Percentiles rank a stretch among this genome's conserved stretches.
Evolutionary conservation across 176 grass and related monocot genomes (phyloP).

Genomic region (Carex pumila): DNA sequence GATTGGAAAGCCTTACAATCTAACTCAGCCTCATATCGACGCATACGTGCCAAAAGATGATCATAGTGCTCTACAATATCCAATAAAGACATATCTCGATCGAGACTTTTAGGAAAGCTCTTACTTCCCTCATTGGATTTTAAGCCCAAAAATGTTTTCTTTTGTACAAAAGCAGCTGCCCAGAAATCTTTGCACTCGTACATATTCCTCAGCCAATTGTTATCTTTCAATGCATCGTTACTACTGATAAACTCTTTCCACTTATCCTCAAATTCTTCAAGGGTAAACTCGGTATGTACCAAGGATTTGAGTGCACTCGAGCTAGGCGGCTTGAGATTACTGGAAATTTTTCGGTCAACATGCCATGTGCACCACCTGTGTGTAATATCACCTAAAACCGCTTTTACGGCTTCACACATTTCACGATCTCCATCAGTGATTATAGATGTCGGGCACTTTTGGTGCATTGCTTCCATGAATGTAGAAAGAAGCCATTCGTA

Average conservation of each 20-base stretch:
- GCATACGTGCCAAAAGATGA: neutral
- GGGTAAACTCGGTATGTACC: neutral
- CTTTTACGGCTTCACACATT: constrained; percentile 1
- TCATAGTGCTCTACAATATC: constrained; percentile 25
- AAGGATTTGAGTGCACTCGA: neutral
- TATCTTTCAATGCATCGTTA: constrained; percentile 12
- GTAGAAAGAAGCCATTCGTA: constrained; percentile 16
- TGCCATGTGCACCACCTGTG: constrained; percentile 12
- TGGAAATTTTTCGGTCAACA: neutral
- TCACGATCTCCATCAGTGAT: constrained; percentile 10
- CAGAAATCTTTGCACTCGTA: constrained; percentile 17
- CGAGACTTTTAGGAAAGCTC: constrained; percentile 2
- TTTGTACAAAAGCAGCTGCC: constrained; percentile 11
- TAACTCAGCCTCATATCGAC: constrained; percentile 6
- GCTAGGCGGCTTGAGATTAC: neutral
- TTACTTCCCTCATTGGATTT: constrained; percentile 18
- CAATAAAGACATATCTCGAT: constrained; percentile 2
- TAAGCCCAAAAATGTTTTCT: constrained; percentile 18
- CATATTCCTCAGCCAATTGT: constrained; percentile 7
- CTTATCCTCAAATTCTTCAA: constrained; percentile 14
- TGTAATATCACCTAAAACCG: constrained; percentile 5
- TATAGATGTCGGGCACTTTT: constrained; percentile 4
- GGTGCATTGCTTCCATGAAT: constrained; percentile 14
- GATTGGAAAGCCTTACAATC: neutral
- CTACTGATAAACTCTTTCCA: constrained; percentile 4